Evolutionary conservation across 768 basidiomycete species (phyloP), one percentile per base, ranked within the genome.

Genomic region (Naematelia aurantialba): DNA sequence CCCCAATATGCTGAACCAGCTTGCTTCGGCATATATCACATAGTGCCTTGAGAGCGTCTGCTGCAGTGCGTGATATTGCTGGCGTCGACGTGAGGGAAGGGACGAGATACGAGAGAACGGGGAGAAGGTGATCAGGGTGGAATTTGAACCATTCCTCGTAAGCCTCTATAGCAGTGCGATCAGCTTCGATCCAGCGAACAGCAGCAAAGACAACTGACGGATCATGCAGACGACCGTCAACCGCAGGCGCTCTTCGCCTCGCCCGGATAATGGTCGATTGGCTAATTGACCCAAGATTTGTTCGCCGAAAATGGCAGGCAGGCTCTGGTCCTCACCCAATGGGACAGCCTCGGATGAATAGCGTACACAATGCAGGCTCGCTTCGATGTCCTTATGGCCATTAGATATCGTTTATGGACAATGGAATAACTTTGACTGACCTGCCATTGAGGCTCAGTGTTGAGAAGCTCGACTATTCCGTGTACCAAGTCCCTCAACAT

Each of bases 21-120:
- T 86, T 88, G n/a, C 81, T 81, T 54, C 93, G 81, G 72, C 96
- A 96, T 39, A 89, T 85, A 76, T 96, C 92, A 68, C 93, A 96
- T 2, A 96, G 76, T 55, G 90, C 87, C 42, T 89, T 85, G 25
- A 97, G 81, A 0, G 90, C 85, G 50, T 86, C 86, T 0, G 91
- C 91, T 1, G 91, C 90, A 5, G 85, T 82, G 0, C 74, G 66
- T 1, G 73, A 72, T n/a, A 78, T 61, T 0, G 60, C 49, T 2
- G 65, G 61, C 14, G 66, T 25, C 1, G 73, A 68, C 21, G 68
- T 60, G 5, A 80, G 63, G 85, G 82, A 70, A 83, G 88, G 27
- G 87, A 80, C 27, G 78, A 76, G 4, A 82, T 82, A 89, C 0
- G 84, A 79, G 24, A 93, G 78, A 2, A 87, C 87, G 14, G 85